Evolutionary conservation across 2,329 filamentous ascomycete genomes (phyloP).

Genomic region (Coniochaeta sp.): DNA sequence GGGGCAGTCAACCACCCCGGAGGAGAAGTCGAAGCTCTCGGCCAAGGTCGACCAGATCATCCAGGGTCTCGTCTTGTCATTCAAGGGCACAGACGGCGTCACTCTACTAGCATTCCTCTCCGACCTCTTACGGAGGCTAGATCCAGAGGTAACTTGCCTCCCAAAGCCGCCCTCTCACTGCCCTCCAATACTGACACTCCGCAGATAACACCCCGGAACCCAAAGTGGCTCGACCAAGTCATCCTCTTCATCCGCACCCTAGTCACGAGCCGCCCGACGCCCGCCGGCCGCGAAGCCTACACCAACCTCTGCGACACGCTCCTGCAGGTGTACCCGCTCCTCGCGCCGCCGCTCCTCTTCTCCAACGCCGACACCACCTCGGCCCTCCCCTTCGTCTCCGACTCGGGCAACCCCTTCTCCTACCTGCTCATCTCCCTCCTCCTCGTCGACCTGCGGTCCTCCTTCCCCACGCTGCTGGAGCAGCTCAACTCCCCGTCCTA

Average conservation of each 20-base stretch:
- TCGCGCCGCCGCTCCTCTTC: conserved; percentile 45
- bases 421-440: conserved; percentile 59
- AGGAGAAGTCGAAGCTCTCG: conserved; percentile 13
- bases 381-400: conserved; percentile 17
- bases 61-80: conserved; percentile 41
- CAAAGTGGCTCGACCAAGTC: conserved; percentile 45
- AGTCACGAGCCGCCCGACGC: conserved; percentile 46
- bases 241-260: conserved; percentile 43
- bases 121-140: conserved; percentile 40
- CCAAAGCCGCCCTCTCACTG: not conserved
- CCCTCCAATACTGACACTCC: not conserved
- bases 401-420: conserved; percentile 45
- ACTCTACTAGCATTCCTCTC: conserved; percentile 53
- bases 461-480: conserved; percentile 51
- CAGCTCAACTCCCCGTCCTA: conserved; percentile 51
- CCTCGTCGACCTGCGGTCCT: conserved; percentile 58
- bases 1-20: conserved; percentile 12
- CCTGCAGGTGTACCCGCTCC: conserved; percentile 44
- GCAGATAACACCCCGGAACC: conserved; percentile 40
- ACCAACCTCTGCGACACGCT: conserved; percentile 51
- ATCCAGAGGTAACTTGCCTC: conserved; percentile 30
- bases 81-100: conserved; percentile 52
- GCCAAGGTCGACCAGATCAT: conserved; percentile 40
- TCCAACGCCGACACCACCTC: conserved; percentile 10
- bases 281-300: conserved; percentile 49